Base-by-base conservation (phyloP, 2,329 filamentous ascomycete species). In the Sclerotinia trifoliorum region DNA sequence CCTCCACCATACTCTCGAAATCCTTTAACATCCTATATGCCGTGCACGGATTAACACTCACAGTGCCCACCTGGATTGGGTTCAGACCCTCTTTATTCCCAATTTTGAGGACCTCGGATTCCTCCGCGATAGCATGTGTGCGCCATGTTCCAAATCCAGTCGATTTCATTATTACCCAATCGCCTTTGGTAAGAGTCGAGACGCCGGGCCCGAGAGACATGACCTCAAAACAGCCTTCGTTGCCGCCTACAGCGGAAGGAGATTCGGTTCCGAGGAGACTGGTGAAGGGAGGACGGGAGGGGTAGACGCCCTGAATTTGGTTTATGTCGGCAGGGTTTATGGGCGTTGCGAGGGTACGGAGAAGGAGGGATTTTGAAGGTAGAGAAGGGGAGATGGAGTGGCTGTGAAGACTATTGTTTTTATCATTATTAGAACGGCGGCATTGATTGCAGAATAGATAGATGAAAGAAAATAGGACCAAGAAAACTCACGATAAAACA, bases 321-420 rank as follows among this genome's bases (percentile, higher is more conserved):
- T 99, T 99, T 80, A 99, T 92, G 81, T 99, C 95, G 76, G 95
- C 94, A 32, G 95, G 95, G 82, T 99, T 99, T 79, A 99, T 92
- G 68, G 95, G 93, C 0, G 93, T 88, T 44, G 94, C 92, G 75
- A 99, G 91, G 75, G 95, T 90, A 79, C 93, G 92, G 70, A 99
- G 83, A 66, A 94, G 93, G 73, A 96, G 81, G 71, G 85, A 82
- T 67, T 85, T 81, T 46, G 82, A 78, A 60, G 91, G 90, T 71
- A 93, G 86, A 4, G 87, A 85, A 3, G 92, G 91, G 5, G 90
- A 90, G 76, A 94, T 92, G 73, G 90, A 92, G 81, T 93, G 88
- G 0, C 82, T 85, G 80, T 94, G 91, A 5, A 94, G 81, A 26
- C 87, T 88, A 58, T 21, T 21, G n/a, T 29, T 17, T 17, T 24